Conservation (phyloP, 495 filamentous ascomycete genomes). For the Pseudoneurospora amorphoporcata region DNA sequence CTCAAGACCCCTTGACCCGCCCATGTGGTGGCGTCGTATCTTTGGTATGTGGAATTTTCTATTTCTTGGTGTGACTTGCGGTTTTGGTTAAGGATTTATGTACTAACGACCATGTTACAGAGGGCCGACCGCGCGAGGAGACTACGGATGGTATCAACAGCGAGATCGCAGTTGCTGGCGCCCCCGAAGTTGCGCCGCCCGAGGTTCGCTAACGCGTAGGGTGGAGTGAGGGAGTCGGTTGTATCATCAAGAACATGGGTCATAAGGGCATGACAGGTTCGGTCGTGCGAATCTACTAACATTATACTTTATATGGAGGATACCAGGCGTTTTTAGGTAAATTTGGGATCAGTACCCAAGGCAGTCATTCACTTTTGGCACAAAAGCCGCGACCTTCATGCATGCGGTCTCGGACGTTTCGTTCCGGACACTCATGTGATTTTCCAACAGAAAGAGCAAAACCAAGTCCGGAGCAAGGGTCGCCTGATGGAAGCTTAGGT, state of each 20-base stretch:
- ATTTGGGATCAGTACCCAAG: not conserved
- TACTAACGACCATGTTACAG: constrained; percentile 6
- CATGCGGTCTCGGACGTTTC: not conserved
- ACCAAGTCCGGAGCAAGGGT: not conserved
- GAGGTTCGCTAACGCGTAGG: constrained; percentile 18
- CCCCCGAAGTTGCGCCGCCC: constrained; percentile 15
- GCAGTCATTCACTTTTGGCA: not conserved
- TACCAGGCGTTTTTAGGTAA: not conserved
- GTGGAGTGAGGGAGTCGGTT: not conserved
- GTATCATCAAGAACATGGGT: not conserved
- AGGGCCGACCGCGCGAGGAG: constrained; percentile 36
- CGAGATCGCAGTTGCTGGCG: constrained; percentile 41
- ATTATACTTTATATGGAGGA: not conserved
- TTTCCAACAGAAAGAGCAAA: not conserved
- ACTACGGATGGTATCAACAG: constrained; percentile 39
- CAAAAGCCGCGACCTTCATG: not conserved
- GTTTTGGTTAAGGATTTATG: not conserved
- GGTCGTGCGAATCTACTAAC: not conserved
- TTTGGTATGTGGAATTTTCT: constrained; percentile 41
- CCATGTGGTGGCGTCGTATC: constrained; percentile 79
- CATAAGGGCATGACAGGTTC: not conserved
- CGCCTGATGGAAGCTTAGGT: not conserved
- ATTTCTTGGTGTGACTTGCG: not conserved
- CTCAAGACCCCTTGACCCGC: constrained; percentile 79
- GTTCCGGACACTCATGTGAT: not conserved